Evolutionary conservation across 2,329 filamentous ascomycete species (phyloP), one percentile per base, ranked within the genome.

Genomic region (Colletotrichum gloeosporioides): DNA sequence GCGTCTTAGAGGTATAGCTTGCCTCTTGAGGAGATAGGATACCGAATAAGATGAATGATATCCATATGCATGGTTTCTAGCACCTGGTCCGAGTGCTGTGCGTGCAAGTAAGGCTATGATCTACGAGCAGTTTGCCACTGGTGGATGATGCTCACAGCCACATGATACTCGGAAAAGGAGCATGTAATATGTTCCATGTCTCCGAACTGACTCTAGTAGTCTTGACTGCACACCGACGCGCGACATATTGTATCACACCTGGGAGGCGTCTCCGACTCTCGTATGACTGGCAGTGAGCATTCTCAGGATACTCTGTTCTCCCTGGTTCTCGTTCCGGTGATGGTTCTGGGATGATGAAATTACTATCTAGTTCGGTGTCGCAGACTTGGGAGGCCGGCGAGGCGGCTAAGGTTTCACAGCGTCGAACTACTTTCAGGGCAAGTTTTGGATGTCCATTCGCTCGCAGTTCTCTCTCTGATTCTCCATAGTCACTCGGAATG

Each of bases 41-140:
- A 69, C 55, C 69, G 63, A 62, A 65, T 25, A 62, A 75, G 77
- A 76, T 74, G 67, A 71, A 63, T 70, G 71, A 68, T 67, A 73
- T 65, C 73, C 69, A 64, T 68, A 76, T 72, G 70, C 73, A 71
- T 15, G 27, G 59, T 76, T 66, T 66, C 12, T 18, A 34, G 29
- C 25, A 8, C 29, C 32, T 9, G 44, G 4, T 25, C n/a, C 12
- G 2, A 53, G n/a, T 53, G 10, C 44, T 3, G n/a, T 53, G 6
- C 44, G 44, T 13, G n/a, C 44, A 53, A 12, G 12, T 53, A 6
- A 53, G 44, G n/a, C 44, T 22, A 53, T 25, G 44, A 22, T 22
- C n/a, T 53, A 53, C 4, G 44, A 3, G 44, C 18, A 22, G 12
- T 4, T 13, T 53, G 44, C 44, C 44, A 2, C n/a, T 22, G 4